A percentile compares a stretch with the other conserved stretches of the same genome.
These are phyloP conservation scores for Cordia subcordata DNA, from an alignment of 257 asterid genomes.

Conservation along the genomic window DNA sequence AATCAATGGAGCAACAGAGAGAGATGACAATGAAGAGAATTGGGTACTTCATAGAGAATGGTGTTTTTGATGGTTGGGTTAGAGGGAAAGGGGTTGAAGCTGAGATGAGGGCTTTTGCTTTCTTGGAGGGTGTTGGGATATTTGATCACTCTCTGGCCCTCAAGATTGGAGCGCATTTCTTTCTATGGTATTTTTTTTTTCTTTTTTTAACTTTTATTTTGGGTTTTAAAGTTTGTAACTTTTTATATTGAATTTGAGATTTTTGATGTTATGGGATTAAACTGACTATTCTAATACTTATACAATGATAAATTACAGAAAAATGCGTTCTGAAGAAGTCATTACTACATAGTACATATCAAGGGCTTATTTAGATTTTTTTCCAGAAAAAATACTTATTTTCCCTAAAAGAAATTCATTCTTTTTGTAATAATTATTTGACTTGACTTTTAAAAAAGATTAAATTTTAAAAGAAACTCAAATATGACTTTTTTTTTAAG, in stretches of 20 bases:
- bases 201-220: not conserved
- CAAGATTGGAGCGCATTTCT: conserved; percentile 83
- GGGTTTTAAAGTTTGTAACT: not conserved
- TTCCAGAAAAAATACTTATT: too few relatives aligned
- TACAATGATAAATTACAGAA: too few relatives aligned
- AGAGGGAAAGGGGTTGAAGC: conserved; percentile 62
- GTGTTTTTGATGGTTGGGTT: conserved; percentile 81
- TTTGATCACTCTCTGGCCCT: conserved; percentile 89
- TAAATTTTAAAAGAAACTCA: too few relatives aligned
- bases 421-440: too few relatives aligned
- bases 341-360: too few relatives aligned
- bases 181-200: conserved; percentile 64
- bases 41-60: conserved; percentile 62
- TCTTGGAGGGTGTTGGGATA: conserved; percentile 64
- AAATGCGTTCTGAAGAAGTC: too few relatives aligned
- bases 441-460: too few relatives aligned
- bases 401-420: too few relatives aligned
- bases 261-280: not conserved
- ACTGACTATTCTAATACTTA: too few relatives aligned
- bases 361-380: too few relatives aligned
- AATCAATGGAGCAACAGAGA: conserved; percentile 96
- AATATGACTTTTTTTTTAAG: too few relatives aligned
- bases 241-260: not conserved
- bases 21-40: conserved; percentile 94
- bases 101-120: conserved; percentile 82